Evolutionary conservation across 805 yeast genomes (phyloP), one percentile per base, ranked within the genome.

Genomic region (Candida arabinofermentans): DNA sequence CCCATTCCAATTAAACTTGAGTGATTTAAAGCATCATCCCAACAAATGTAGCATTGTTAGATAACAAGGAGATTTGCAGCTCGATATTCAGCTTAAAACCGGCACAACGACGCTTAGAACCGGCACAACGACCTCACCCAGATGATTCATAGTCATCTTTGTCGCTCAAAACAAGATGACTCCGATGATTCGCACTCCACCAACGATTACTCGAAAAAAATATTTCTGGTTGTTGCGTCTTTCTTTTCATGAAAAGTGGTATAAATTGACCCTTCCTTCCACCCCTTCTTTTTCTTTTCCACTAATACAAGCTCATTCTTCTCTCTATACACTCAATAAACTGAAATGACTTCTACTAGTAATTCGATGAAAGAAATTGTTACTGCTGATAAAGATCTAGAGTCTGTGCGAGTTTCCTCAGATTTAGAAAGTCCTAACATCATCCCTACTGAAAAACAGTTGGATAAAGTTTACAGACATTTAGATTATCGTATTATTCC

Each of bases 401-500:
- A 33, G 5, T 33, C 35, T 21, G 26, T 33, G 8, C 26, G 22
- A 21, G 24, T 22, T 8, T 33, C 35, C 16, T 21, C 24, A n/a
- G n/a, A 22, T 21, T 17, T 14, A 19, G 35, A 33, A 6, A 26
- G 18, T 10, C 9, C 10, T 7, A 5, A n/a, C n/a, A n/a, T 5
- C 14, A 19, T 16, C 14, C 24, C 35, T 33, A 12, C 35, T n/a
- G 35, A 33, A 13, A 22, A 21, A 33, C 37, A 69, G 37, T 62
- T 81, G 33, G 80, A 81, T 52, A 64, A 61, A 31, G 67, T 80
- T 27, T 81, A 86, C 59, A 59, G 83, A 37, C 77, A 75, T 53
- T 66, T 86, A 19, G 95, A 86, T 57, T 56, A 58, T 35, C 70
- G 95, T 40, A 84, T 86, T 53, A 82, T 86, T 43, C 95, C 95